A percentile compares a stretch with the other conserved stretches of the same genome.
Evolutionary conservation across 2,329 filamentous ascomycete genomes (phyloP).

Genomic region (Epichloe scottii): DNA sequence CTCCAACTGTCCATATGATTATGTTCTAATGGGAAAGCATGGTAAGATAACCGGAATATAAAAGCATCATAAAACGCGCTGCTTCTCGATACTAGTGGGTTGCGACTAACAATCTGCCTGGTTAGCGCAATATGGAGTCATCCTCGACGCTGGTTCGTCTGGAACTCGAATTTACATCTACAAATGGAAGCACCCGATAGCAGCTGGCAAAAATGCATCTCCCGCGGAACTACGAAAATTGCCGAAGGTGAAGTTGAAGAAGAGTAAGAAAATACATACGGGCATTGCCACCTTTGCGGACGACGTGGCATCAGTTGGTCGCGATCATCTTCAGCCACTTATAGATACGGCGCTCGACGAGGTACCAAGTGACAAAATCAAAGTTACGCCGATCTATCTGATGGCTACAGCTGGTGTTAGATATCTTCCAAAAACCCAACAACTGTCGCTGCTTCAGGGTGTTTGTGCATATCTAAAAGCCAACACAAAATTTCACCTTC

Average conservation of each 20-base stretch:
- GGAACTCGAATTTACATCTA: slow-evolving; percentile 93
- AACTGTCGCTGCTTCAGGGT: slow-evolving; percentile 57
- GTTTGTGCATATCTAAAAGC: slow-evolving; percentile 73
- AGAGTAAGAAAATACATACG: slow-evolving; percentile 87
- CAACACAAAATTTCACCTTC: slow-evolving; percentile 69
- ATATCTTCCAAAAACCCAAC: slow-evolving; percentile 62
- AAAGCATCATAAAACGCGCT: background rate
- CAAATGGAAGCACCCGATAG: slow-evolving; percentile 71
- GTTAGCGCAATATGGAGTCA: slow-evolving; percentile 69
- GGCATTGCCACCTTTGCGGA: slow-evolving; percentile 85
- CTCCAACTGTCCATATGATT: background rate
- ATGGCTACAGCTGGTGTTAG: slow-evolving; percentile 95
- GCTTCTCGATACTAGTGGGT: background rate
- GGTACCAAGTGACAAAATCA: slow-evolving; percentile 62
- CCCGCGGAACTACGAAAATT: slow-evolving; percentile 43
- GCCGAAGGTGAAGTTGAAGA: slow-evolving; percentile 71
- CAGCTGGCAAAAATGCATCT: slow-evolving; percentile 42
- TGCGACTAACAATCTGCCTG: background rate
- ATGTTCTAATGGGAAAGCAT: slow-evolving; percentile 16
- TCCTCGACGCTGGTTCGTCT: slow-evolving; percentile 95
- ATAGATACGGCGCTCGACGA: slow-evolving; percentile 70
- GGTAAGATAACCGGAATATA: slow-evolving; percentile 11
- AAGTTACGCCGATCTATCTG: slow-evolving; percentile 83
- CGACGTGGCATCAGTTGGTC: slow-evolving; percentile 62
- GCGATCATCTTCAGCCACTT: slow-evolving; percentile 67